A percentile compares a stretch with the other conserved stretches of the same genome.
These are phyloP conservation scores for Pelargonium myrrhifolium DNA, from an alignment of 441 rosid genomes.

Conservation along the genomic window DNA sequence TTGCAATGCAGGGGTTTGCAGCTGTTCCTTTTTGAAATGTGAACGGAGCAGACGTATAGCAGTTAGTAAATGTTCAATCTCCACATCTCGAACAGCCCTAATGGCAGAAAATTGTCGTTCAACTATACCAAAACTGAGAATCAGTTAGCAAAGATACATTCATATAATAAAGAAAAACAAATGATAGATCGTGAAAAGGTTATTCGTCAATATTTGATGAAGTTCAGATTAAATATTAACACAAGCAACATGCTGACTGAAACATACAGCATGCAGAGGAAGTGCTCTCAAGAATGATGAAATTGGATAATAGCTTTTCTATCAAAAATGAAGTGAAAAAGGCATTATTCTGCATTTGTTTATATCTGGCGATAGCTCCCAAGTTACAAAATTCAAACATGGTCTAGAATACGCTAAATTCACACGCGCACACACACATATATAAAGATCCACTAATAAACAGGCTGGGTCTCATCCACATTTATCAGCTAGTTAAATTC, in stretches of 20 bases:
- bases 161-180: not conserved
- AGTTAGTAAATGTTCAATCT: conserved; percentile 52
- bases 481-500: too few species aligned
- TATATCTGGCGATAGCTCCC: too few species aligned
- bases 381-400: too few species aligned
- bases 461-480: too few species aligned
- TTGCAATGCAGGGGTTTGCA: conserved; percentile 37
- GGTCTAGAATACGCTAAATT: too few species aligned
- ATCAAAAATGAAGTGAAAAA: too few species aligned
- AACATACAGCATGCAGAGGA: too few species aligned
- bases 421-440: too few species aligned
- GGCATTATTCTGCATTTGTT: too few species aligned
- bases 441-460: too few species aligned
- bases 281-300: too few species aligned
- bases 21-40: conserved; percentile 44
- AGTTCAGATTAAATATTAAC: not conserved
- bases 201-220: not conserved
- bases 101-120: conserved; percentile 58
- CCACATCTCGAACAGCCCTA: conserved; percentile 64
- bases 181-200: not conserved
- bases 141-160: conserved; percentile 2
- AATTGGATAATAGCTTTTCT: not conserved
- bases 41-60: conserved; percentile 56
- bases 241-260: conserved; percentile 27
- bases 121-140: conserved; percentile 26